Base-by-base conservation (phyloP, 2,329 filamentous ascomycete species). In the Aspergillus sp. region DNA sequence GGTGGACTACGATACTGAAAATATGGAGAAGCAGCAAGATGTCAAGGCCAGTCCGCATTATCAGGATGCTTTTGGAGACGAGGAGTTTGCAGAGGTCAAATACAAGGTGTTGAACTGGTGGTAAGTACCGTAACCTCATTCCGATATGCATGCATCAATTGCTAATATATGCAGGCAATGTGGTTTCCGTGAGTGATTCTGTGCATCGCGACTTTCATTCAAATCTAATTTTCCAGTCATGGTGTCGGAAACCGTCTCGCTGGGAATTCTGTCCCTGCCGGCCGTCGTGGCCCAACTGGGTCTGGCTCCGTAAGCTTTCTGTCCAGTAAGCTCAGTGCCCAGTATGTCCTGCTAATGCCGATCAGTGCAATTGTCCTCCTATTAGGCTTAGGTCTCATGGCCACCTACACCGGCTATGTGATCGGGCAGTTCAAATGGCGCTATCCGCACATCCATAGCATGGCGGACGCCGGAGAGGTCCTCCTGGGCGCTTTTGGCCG, bases 391-490 rank as follows among this genome's bases (percentile, higher is more conserved):
- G 77, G 79, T n/a, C 47, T 77, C 33, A 60, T 81, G 13, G 71
- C 78, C 2, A 77, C 73, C 4, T 82, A 81, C 58, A 79, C 77
- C 3, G 78, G 78, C 44, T 79, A 74, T 54, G 71, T 80, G 5
- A 73, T 82, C 30, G 79, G 76, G 17, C 73, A 79, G 58, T 79
- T 82, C 65, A 77, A 77, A 53, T 60, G 75, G 42, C 63, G 62
- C 41, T 73, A 76, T 57, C 81, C 82, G 1, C 66, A 79, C 15
- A 73, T 85, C 38, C 74, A 78, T 41, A 80, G 79, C 60, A 85
- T 85, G 59, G 80, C 82, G 17, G 84, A 87, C 57, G 83, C 80
- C 15, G 83, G 82, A 1, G 68, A 74, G 27, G 68, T 85, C 47
- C 72, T 86, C 43, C 71, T 76, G 51, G 84, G 84, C n/a, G 68